Base-by-base conservation (phyloP, 306 rosid genomes). In the Prunus mira region DNA sequence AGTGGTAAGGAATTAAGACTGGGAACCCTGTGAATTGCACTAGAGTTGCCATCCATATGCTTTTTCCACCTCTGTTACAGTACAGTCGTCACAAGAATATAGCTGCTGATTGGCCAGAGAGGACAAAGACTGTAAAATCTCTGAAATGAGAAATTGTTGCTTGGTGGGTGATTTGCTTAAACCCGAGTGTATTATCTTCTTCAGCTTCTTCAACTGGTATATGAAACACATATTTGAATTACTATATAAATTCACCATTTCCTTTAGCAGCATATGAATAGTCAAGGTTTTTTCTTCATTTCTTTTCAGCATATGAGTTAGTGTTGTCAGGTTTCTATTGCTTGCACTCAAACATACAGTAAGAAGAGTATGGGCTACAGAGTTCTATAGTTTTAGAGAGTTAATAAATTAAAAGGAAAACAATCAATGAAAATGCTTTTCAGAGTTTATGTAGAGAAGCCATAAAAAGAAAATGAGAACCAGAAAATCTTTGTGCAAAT, bases 61-160 rank as follows among this genome's bases (percentile, higher is more conserved):
- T 78, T 41, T 80, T 75, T 41, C 91, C 91, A 24, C 87, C 87
- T 80, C 78, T 75, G 19, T 80, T 79, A 71, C 60, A 79, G 74
- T 87, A 79, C 71, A 81, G 57, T 63, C 90, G 83, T 75, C 86
- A 87, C 57, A 84, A 54, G 41, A 87, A 77, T 15, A 72, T 61
- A 5, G 86, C 84, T 38, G 51, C 69, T n/a, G 91, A 65, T 38
- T 85, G 87, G 25, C 87, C 76, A 15, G 57, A 20, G 41, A 79
- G 78, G 34, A 83, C 38, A 60, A 67, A 62, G n/a, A 67, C 12
- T 1, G 57, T 67, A 24, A 56, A 72, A 19, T 50, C 55, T 62
- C 62, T 50, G 17, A 62, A 15, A 41, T 20, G 50, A 51, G 45
- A 18, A 64, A 7, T 58, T 18, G 41, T 25, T 75, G 52, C 17